Evolutionary conservation across 345 rosid genomes (phyloP), one percentile per base, ranked within the genome.

Genomic region (Pugionium dolabratum): DNA sequence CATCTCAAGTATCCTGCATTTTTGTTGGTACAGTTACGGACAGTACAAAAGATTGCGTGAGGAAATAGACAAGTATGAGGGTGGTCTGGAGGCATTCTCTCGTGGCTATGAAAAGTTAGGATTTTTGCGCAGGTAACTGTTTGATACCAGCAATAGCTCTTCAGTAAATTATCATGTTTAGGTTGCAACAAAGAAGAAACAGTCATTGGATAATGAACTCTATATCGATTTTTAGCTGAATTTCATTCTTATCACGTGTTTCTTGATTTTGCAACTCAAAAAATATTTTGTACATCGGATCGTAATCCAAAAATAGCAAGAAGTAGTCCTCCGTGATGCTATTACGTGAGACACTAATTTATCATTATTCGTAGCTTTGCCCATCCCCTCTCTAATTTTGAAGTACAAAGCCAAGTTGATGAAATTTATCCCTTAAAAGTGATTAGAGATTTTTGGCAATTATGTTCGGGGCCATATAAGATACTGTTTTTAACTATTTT

Each of bases 31-130:
- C 83, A 93, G 97, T 18, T 90, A 81, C 82, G 62, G 77, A 32
- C 81, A 78, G 55, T 94, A 88, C 73, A 83, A 35, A 80, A 83
- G 75, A 80, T 25, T 88, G 74, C 84, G 88, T 5, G 90, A 76
- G 66, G 86, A 76, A 66, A 86, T 94, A 71, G 89, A 88, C 78
- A 83, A 79, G 72, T 72, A 59, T 75, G 99, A 94, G 78, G 96
- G 95, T 71, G 97, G 97, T 63, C 69, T 94, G 70, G 99, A 86
- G 75, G 87, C 74, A 33, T 94, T 94, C 81, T 90, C 99, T 78
- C 92, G 90, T 59, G 97, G 97, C 64, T 90, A 90, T 81, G 91
- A 90, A 81, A 94, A 86, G 79, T 74, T 94, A 63, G 99, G 99
- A 72, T 94, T 94, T 67, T 62, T 55, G 5, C 79, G 85, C 84